Evolutionary conservation across 2,329 filamentous ascomycete genomes (phyloP).

Genomic region (Phialophora verrucosa): DNA sequence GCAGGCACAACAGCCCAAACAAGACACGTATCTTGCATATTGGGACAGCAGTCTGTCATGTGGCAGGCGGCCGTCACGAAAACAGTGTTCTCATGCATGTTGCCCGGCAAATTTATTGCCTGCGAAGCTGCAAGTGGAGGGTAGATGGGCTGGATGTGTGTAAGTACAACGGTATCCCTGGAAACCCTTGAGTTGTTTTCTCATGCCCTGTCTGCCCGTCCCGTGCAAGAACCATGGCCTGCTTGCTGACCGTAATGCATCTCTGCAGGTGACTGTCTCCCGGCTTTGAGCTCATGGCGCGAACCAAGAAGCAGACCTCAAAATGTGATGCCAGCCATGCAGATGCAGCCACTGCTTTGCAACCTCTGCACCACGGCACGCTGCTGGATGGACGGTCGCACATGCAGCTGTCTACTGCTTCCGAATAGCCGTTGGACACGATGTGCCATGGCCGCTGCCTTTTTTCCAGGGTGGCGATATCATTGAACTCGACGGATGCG

Average conservation of each 20-base stretch:
- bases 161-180: not conserved
- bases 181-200: not conserved
- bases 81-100: not conserved
- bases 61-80: not conserved
- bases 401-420: not conserved
- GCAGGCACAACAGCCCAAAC: not conserved
- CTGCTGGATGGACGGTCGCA: not conserved
- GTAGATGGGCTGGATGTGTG: not conserved
- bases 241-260: not conserved
- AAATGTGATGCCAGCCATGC: not conserved
- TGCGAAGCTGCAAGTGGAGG: not conserved
- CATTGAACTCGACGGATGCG: not conserved
- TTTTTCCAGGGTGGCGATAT: not conserved
- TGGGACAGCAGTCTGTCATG: not conserved
- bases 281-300: not conserved
- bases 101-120: too few species aligned
- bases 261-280: not conserved
- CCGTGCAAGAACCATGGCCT: not conserved
- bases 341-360: not conserved
- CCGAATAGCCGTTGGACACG: not conserved
- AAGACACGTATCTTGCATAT: not conserved
- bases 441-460: not conserved
- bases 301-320: not conserved
- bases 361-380: not conserved
- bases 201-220: not conserved